These are phyloP conservation scores for Podila minutissima DNA, from an alignment of 192 early-diverging fungal genomes.

Conservation along the genomic window DNA sequence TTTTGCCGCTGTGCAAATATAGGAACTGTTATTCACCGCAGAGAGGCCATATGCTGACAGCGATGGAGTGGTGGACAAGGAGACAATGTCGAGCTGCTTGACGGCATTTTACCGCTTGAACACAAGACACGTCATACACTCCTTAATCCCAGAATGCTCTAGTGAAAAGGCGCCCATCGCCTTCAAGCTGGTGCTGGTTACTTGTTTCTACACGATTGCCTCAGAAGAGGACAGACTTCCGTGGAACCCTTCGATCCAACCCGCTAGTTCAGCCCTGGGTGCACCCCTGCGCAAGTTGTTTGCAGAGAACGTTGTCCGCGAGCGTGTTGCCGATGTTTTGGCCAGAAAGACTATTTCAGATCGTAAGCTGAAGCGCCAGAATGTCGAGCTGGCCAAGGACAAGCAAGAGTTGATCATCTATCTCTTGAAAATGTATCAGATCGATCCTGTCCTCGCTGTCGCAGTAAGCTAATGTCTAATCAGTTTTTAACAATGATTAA, in stretches of 20 bases:
- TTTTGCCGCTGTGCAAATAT: background rate
- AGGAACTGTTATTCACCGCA: conserved; percentile 76
- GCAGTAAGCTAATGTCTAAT: conserved; percentile 58
- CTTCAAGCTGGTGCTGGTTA: conserved; percentile 85
- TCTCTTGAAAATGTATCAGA: conserved; percentile 79
- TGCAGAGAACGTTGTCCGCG: conserved; percentile 58
- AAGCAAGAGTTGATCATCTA: conserved; percentile 82
- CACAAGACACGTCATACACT: conserved; percentile 75
- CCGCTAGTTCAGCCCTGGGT: conserved; percentile 67
- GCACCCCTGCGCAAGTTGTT: conserved; percentile 72
- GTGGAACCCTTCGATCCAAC: conserved; percentile 74
- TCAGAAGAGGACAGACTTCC: conserved; percentile 71
- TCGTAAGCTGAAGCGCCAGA: conserved; percentile 58
- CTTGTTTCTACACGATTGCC: conserved; percentile 77
- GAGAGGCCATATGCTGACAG: conserved; percentile 55
- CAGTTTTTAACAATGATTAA: background rate
- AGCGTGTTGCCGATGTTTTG: conserved; percentile 39
- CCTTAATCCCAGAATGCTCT: conserved; percentile 76
- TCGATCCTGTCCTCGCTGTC: conserved; percentile 81
- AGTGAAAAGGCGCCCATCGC: conserved; percentile 74
- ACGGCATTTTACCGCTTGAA: conserved; percentile 83
- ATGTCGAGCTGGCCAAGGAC: conserved; percentile 69
- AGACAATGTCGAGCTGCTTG: conserved; percentile 79
- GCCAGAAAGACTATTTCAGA: conserved; percentile 45
- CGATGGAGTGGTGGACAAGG: conserved; percentile 79